Conservation (phyloP, 768 basidiomycete genomes). For the Termitomyces heimii region DNA sequence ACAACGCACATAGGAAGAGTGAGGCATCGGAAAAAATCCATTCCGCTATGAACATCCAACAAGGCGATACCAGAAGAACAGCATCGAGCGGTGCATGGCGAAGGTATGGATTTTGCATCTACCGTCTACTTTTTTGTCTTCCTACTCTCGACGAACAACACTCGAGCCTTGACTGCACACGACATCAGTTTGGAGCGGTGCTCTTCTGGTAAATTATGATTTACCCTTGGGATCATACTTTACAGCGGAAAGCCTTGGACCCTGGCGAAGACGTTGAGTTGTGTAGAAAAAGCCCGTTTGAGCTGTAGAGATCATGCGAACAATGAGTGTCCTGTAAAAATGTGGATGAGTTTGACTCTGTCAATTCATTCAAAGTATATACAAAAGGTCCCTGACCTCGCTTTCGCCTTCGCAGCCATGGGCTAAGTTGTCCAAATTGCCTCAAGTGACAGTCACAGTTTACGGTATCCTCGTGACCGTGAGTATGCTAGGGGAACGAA, state of each 20-base stretch:
- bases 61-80: background rate
- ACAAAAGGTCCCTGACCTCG: constrained; percentile 33
- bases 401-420: constrained; percentile 62
- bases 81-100: background rate
- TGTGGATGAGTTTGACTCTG: background rate
- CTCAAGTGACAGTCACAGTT: too few species aligned
- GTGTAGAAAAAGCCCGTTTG: too few species aligned
- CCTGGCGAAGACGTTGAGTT: constrained; percentile 65
- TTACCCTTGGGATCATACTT: constrained; percentile 88
- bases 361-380: background rate
- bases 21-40: too few species aligned
- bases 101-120: background rate
- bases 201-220: constrained; percentile 14
- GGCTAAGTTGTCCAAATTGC: too few species aligned
- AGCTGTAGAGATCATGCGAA: constrained; percentile 90
- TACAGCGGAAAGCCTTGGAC: constrained; percentile 80
- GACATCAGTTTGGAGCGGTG: background rate
- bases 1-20: background rate
- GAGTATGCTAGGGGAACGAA: too few species aligned
- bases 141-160: constrained; percentile 74
- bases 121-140: constrained; percentile 76
- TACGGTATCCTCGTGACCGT: background rate
- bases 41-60: background rate
- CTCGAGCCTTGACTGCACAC: constrained; percentile 54
- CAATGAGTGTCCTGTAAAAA: constrained; percentile 57